phyloP scores from a whole-genome alignment of 768 basidiomycete species.

The Filobasidium floriforme region DNA sequence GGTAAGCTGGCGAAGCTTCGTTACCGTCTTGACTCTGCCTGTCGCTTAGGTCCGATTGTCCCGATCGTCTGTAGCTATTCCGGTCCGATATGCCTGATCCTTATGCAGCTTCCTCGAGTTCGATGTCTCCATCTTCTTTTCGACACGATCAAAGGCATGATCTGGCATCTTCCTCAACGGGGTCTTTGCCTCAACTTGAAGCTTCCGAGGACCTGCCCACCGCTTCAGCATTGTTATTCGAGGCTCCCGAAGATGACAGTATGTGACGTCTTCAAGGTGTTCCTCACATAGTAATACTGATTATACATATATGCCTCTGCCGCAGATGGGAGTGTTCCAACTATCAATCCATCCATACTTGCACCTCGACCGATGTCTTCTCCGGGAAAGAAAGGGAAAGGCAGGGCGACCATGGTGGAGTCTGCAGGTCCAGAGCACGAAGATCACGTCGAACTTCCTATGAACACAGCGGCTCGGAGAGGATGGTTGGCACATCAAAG shows the following conservation, averaged over 20 bases:
- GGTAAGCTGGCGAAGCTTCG: background rate
- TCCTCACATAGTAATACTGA: background rate
- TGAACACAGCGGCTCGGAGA: background rate
- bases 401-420: background rate
- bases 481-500: conserved; percentile 44
- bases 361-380: background rate
- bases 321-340: background rate
- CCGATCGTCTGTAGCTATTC: background rate
- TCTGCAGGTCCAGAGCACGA: background rate
- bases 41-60: background rate
- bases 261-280: background rate
- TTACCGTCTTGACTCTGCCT: background rate
- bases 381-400: background rate
- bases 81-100: conserved; percentile 6
- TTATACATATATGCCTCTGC: background rate
- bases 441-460: background rate
- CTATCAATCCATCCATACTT: background rate
- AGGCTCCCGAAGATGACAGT: conserved; percentile 3
- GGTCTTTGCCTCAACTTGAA: conserved; percentile 5
- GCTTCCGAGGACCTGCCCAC: background rate
- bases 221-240: background rate
- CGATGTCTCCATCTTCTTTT: conserved; percentile 3
- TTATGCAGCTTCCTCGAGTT: conserved; percentile 2
- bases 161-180: background rate
- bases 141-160: background rate